Base-by-base conservation (phyloP, 768 basidiomycete genomes). In the Melanogaster broomeanus region DNA sequence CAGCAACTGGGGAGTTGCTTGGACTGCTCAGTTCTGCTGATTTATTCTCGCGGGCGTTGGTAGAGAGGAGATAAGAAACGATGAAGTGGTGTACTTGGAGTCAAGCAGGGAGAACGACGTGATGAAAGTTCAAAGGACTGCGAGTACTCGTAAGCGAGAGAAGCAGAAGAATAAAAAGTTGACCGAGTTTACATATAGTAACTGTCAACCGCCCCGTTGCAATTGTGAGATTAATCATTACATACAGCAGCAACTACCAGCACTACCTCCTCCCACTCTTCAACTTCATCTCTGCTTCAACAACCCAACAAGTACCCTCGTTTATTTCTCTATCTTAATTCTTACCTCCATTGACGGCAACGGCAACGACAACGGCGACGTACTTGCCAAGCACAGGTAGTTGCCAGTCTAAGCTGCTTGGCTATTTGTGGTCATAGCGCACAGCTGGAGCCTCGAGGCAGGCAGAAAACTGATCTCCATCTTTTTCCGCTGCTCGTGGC, bases 401-500 rank as follows among this genome's bases (percentile, higher is more conserved):
- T 59, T 54, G 50, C 55, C 45, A 8, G 50, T 52, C 56, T 45
- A 51, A 53, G 41, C 42, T 28, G 35, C 44, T 51, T 66, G 58
- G 37, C 62, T 49, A 53, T 56, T 61, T 61, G 64, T 15, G 61
- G 63, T 24, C 44, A 30, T 50, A 45, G 51, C 39, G 27, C 53
- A 54, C 53, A 53, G 60, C 61, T 49, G 22, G 18, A 53, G 67
- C 65, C 67, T 69, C 67, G 67, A 67, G 65, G 67, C 67, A 58
- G 53, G 41, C 41, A 44, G 48, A 35, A 49, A 40, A 42, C 51
- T 55, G 61, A 66, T 66, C 55, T 28, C 55, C 52, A 54, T 66
- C 59, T 64, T 64, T 64, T 63, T 58, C 53, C 58, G 64, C 48
- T 64, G 56, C 64, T 64, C 66, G 68, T 70, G 67, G 60, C 52